A percentile compares a stretch with the other conserved stretches of the same genome.
Conservation (phyloP, 768 basidiomycete species). For the Mycena galericulata region DNA sequence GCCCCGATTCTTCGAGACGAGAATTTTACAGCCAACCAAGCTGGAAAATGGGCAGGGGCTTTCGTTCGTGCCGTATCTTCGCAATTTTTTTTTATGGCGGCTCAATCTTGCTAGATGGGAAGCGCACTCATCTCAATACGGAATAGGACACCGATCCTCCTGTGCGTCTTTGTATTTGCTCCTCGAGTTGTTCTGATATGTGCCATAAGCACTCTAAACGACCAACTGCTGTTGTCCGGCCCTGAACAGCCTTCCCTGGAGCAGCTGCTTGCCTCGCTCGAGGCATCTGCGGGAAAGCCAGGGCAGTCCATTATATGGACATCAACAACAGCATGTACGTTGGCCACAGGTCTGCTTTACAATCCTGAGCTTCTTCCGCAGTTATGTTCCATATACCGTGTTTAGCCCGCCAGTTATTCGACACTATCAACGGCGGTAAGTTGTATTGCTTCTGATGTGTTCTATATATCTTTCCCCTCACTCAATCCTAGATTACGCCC, state of each 20-base stretch:
- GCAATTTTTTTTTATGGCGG: too few relatives aligned
- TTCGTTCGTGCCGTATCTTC: not conserved
- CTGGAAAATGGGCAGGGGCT: not conserved
- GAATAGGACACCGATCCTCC: slow-evolving; percentile 8
- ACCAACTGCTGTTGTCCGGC: slow-evolving; percentile 23
- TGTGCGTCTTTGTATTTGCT: not conserved
- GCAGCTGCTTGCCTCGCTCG: slow-evolving; percentile 7
- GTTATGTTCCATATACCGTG: slow-evolving; percentile 9
- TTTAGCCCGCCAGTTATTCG: slow-evolving; percentile 8
- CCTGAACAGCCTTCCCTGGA: slow-evolving; percentile 20
- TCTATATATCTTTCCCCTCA: too few relatives aligned
- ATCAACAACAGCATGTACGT: slow-evolving; percentile 17
- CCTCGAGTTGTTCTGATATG: not conserved
- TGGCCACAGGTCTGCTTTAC: not conserved
- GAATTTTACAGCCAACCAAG: not conserved
- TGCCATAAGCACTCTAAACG: slow-evolving; percentile 2
- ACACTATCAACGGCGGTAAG: slow-evolving; percentile 15
- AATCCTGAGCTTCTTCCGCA: not conserved
- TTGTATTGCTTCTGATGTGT: too few relatives aligned
- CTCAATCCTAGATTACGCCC: not conserved
- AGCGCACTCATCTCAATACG: not conserved
- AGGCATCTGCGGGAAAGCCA: not conserved
- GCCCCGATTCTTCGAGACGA: slow-evolving; percentile 1
- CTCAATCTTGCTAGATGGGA: not conserved
- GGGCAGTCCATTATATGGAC: not conserved